These are phyloP conservation scores for Dactylellina sp. DNA, from an alignment of 2,329 filamentous ascomycete species.

Conservation along the genomic window DNA sequence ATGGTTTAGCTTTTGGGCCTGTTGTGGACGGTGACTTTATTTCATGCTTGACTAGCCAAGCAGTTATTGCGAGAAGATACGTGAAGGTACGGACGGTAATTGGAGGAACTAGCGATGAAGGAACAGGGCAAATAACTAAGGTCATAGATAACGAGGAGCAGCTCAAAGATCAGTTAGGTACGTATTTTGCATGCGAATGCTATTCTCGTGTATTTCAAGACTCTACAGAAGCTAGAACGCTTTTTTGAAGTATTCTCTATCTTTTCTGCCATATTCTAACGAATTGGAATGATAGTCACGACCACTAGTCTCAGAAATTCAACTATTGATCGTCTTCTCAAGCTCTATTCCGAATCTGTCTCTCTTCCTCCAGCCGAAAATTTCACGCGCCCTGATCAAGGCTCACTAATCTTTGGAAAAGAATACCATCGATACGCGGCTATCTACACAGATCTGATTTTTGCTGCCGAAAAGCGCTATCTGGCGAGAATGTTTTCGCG, in stretches of 20 bases:
- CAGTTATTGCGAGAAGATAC: constrained; percentile 71
- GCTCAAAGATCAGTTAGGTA: constrained; percentile 12
- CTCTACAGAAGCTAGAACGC: too few species aligned
- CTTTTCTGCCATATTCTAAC: neutral
- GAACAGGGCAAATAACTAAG: constrained; percentile 62
- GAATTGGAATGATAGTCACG: constrained; percentile 1
- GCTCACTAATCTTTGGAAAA: constrained; percentile 59
- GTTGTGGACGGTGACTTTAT: constrained; percentile 72
- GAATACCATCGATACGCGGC: constrained; percentile 70
- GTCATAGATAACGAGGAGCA: neutral
- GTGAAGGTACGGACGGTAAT: constrained; percentile 73
- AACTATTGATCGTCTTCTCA: constrained; percentile 18
- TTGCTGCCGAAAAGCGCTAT: constrained; percentile 70
- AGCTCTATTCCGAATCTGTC: constrained; percentile 14
- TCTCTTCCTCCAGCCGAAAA: constrained; percentile 24
- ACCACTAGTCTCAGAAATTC: constrained; percentile 11
- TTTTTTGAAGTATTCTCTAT: too few species aligned
- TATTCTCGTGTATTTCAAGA: neutral
- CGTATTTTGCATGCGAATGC: too few species aligned
- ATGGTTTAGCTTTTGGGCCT: constrained; percentile 62
- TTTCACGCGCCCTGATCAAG: constrained; percentile 60
- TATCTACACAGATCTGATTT: constrained; percentile 69
- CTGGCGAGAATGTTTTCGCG: constrained; percentile 67
- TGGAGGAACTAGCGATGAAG: constrained; percentile 76
- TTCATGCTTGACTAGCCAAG: constrained; percentile 67